Percentiles rank a stretch among this genome's conserved stretches.
Evolutionary conservation across 2,329 filamentous ascomycete species (phyloP).

Genomic region (Dothideomycetidae sp.): DNA sequence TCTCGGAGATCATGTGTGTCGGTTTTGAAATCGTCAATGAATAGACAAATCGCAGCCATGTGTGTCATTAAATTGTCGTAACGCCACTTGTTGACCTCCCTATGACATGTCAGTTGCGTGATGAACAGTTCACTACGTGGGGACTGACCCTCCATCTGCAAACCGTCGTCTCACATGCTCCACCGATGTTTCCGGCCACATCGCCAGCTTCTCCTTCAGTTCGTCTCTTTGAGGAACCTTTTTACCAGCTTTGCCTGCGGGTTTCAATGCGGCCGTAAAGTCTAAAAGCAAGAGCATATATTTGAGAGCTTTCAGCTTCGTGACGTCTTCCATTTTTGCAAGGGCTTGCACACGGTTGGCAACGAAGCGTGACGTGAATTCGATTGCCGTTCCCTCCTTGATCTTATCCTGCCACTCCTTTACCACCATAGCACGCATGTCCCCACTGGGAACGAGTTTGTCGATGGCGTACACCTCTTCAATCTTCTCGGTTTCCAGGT

Average conservation of each 20-base stretch:
- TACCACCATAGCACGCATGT: constrained; percentile 53
- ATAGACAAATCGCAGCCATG: constrained; percentile 54
- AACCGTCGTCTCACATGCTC: constrained; percentile 58
- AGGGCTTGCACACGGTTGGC: constrained; percentile 46
- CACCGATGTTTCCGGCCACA: constrained; percentile 45
- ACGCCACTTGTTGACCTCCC: constrained; percentile 55
- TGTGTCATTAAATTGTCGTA: constrained; percentile 59
- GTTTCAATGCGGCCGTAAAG: constrained; percentile 29
- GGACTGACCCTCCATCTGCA: constrained; percentile 38
- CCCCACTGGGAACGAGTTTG: constrained; percentile 51
- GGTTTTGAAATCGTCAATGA: constrained; percentile 59
- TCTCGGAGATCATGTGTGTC: constrained; percentile 55
- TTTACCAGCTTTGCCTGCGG: constrained; percentile 22
- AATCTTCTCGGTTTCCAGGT: constrained; percentile 50
- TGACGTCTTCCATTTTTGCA: constrained; percentile 38
- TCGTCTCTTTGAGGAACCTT: constrained; percentile 49
- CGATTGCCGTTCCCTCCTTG: constrained; percentile 43
- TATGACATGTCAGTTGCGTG: constrained; percentile 11
- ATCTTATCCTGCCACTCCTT: constrained; percentile 60
- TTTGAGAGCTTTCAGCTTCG: constrained; percentile 33
- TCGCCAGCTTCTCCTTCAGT: constrained; percentile 42
- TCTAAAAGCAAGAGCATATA: constrained; percentile 36
- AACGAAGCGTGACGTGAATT: constrained; percentile 49
- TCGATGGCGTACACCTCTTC: constrained; percentile 59
- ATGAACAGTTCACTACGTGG: constrained; percentile 11